Conservation (phyloP, 164 flowering plant genomes). For the Magnolia kwangsiensis region DNA sequence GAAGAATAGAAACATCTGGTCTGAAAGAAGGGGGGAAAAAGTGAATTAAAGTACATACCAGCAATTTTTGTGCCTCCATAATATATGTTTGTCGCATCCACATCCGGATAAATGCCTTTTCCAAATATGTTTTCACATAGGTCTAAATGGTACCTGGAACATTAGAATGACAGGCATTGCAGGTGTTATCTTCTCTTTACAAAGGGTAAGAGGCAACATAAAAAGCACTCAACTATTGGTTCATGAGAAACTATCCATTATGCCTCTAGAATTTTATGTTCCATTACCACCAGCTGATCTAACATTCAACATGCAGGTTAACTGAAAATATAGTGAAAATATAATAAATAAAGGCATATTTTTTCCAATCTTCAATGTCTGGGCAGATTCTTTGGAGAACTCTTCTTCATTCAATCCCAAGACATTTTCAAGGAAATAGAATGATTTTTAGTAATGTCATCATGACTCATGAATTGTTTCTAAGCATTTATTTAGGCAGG, state of each 20-base stretch:
- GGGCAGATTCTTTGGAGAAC: background rate
- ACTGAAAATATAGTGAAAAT: background rate
- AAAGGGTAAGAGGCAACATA: background rate
- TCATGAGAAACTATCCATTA: background rate
- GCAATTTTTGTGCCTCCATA: constrained; percentile 92
- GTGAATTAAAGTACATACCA: constrained; percentile 33
- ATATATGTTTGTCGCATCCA: constrained; percentile 72
- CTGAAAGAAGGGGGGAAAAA: background rate
- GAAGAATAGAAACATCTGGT: background rate
- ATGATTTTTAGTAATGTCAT: too few relatives aligned
- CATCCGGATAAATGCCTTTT: constrained; percentile 79
- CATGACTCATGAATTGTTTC: too few relatives aligned
- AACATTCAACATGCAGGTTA: background rate
- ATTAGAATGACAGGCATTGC: background rate
- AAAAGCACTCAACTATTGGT: background rate
- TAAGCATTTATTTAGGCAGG: too few relatives aligned
- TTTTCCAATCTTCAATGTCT: background rate
- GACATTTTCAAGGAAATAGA: too few relatives aligned
- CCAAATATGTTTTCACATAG: constrained; percentile 94
- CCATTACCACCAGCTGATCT: background rate
- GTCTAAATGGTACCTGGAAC: constrained; percentile 84
- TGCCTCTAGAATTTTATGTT: background rate
- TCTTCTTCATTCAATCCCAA: background rate
- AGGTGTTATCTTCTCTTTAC: background rate
- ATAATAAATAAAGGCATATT: background rate